Evolutionary conservation across 2,329 filamentous ascomycete species (phyloP).

Genomic region (Trematosphaeria pertusa): DNA sequence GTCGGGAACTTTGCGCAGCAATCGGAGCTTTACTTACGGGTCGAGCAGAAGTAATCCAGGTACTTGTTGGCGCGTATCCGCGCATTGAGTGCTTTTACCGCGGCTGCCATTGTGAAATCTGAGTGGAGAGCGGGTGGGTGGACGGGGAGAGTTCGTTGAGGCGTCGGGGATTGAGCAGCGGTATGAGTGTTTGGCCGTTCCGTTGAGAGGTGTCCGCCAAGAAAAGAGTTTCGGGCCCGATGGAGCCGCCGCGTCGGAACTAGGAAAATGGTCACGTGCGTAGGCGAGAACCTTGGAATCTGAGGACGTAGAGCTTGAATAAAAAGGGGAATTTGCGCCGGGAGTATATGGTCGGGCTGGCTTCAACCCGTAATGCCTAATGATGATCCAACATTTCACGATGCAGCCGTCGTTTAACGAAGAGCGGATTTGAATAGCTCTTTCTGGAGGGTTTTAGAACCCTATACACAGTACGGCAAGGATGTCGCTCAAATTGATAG

Average conservation of each 20-base stretch:
- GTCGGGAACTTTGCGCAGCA: not conserved
- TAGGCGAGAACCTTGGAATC: not conserved
- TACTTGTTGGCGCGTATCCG: slow-evolving; percentile 59
- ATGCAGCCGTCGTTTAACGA: no score
- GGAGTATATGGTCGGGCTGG: no score
- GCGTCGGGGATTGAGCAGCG: slow-evolving; percentile 13
- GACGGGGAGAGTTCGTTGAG: slow-evolving; percentile 12
- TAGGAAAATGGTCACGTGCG: slow-evolving; percentile 2
- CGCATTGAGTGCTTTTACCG: slow-evolving; percentile 62
- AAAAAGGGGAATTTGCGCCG: no score
- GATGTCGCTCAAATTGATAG: no score
- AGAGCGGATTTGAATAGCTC: no score
- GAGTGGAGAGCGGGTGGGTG: slow-evolving; percentile 13
- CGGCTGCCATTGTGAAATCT: slow-evolving; percentile 56
- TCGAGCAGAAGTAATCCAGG: slow-evolving; percentile 61
- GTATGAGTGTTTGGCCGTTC: slow-evolving; percentile 5
- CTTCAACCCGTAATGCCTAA: no score
- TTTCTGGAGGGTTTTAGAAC: no score
- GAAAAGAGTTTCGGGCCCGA: slow-evolving; percentile 2
- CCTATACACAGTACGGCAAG: no score
- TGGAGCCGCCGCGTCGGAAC: not conserved
- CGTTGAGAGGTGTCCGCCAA: slow-evolving; percentile 11
- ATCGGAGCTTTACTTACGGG: slow-evolving; percentile 51
- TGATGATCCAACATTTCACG: no score
- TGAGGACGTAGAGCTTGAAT: no score